phyloP scores from a whole-genome alignment of 305 asterid species.

The Withania somnifera region DNA sequence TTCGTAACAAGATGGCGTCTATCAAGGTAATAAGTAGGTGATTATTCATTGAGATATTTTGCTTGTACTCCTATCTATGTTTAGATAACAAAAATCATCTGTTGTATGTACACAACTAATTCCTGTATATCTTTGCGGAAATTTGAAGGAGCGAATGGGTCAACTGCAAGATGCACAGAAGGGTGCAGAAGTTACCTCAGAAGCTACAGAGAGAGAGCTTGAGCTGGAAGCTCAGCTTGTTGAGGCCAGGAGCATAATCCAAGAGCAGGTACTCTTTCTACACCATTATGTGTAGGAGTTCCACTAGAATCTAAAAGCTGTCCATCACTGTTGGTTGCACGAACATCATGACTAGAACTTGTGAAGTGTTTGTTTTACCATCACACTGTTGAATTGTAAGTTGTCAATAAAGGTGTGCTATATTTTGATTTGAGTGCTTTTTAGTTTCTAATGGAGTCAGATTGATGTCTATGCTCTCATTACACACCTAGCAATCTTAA shows the following conservation, averaged over 20 bases:
- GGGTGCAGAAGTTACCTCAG: slow-evolving; percentile 75
- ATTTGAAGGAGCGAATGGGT: slow-evolving; percentile 82
- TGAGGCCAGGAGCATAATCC: slow-evolving; percentile 96
- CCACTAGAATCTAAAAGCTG: not conserved
- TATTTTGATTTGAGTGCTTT: not conserved
- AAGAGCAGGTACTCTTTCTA: slow-evolving; percentile 70
- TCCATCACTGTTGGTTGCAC: not conserved
- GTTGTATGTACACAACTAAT: not conserved
- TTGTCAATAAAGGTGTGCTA: not conserved
- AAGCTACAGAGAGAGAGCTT: slow-evolving; percentile 94
- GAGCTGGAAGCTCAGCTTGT: slow-evolving; percentile 99
- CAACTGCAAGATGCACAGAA: slow-evolving; percentile 88
- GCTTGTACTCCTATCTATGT: not conserved
- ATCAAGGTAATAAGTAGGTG: slow-evolving; percentile 26
- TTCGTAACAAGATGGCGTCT: slow-evolving; percentile 41
- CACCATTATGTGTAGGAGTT: not conserved
- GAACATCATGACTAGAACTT: not conserved
- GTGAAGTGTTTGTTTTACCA: not conserved
- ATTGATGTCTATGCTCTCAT: not conserved
- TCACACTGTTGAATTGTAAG: not conserved
- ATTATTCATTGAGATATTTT: not conserved
- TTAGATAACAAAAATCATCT: not conserved
- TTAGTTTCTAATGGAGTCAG: not conserved
- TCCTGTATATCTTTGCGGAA: not conserved
- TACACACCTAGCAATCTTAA: not conserved